Evolutionary conservation across 2,329 filamentous ascomycete genomes (phyloP), one percentile per base, ranked within the genome.

Genomic region (Lecanicillium sp.): DNA sequence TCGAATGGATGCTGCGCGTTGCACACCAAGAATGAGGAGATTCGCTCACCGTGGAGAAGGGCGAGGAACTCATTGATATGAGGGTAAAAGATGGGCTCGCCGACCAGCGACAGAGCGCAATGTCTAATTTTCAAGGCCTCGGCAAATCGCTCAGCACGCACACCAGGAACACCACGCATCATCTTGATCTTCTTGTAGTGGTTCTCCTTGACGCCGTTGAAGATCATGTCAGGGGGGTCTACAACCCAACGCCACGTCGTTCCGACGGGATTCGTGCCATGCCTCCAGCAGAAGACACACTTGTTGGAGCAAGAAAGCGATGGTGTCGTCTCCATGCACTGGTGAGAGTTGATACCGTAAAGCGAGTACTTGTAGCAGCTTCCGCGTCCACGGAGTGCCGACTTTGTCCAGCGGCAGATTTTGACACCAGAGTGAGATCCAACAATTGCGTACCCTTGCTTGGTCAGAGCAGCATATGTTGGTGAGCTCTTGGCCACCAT

Each of bases 111-210:
- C 33, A 98, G 69, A 0, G 92, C 92, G 59, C 90, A 98, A 62
- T 98, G 90, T 1, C 87, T 77, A 51, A 98, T 95, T 30, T 80
- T 75, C 82, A 96, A 87, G 0, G 89, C 90, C 65, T 97, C 92
- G 6, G 83, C 79, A 55, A 94, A 97, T 4, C 92, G 77, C 61
- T 97, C 90, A 1, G 89, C 86, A 10, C 90, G 77, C 4, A 97
- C 87, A 5, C 92, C 92, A 0, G 92, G 90, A 1, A 97, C 86
- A 37, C 90, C 92, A 37, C 87, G 84, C 71, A 97, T 75, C 84
- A 94, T 92, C 61, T 94, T 94, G 64, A 97, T 97, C 65, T 97
- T 97, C 56, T 90, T 82, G 69, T 96, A 96, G 61, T 97, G 92
- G 13, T 84, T 85, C 43, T 82, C 81, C 58, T 94, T 95, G 46